These are phyloP conservation scores for Fusarium caatingaense DNA, from an alignment of 2,329 filamentous ascomycete genomes.

Conservation along the genomic window DNA sequence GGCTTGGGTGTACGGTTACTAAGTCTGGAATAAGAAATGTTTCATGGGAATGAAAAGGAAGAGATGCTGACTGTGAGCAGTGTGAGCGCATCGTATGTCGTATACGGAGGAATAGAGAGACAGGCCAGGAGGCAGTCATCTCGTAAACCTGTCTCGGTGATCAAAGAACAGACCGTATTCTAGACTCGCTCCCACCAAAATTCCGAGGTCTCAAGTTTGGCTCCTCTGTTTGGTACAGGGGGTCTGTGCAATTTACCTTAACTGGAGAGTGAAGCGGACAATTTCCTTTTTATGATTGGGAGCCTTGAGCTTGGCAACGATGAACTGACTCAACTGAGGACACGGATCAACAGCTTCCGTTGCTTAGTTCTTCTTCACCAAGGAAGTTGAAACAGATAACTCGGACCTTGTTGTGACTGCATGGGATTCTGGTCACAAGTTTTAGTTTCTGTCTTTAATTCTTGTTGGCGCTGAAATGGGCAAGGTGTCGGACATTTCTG, in stretches of 20 bases:
- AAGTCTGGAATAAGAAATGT: not conserved
- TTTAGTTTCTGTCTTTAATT: conserved; percentile 2
- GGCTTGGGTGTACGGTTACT: not conserved
- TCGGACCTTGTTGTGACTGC: conserved; percentile 9
- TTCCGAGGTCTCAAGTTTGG: not conserved
- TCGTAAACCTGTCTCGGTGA: not conserved
- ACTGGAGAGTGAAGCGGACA: conserved; percentile 1
- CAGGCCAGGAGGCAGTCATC: not conserved
- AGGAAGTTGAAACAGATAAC: not conserved
- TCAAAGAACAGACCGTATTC: not conserved
- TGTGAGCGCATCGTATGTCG: not conserved
- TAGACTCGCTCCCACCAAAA: not conserved
- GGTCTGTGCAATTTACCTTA: not conserved
- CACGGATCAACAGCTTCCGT: not conserved
- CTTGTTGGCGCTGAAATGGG: conserved; percentile 6
- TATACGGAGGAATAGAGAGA: not conserved
- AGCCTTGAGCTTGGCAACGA: not conserved
- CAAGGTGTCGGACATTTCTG: conserved; percentile 40
- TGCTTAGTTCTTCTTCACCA: not conserved
- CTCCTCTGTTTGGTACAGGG: not conserved
- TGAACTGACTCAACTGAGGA: not conserved
- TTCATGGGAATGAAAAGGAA: not conserved
- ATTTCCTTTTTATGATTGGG: not conserved
- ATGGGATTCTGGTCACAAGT: conserved; percentile 12
- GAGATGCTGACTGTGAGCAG: not conserved